A percentile compares a stretch with the other conserved stretches of the same genome.
Evolutionary conservation across 495 filamentous ascomycete species (phyloP).

Genomic region (Endocarpon pusillum): DNA sequence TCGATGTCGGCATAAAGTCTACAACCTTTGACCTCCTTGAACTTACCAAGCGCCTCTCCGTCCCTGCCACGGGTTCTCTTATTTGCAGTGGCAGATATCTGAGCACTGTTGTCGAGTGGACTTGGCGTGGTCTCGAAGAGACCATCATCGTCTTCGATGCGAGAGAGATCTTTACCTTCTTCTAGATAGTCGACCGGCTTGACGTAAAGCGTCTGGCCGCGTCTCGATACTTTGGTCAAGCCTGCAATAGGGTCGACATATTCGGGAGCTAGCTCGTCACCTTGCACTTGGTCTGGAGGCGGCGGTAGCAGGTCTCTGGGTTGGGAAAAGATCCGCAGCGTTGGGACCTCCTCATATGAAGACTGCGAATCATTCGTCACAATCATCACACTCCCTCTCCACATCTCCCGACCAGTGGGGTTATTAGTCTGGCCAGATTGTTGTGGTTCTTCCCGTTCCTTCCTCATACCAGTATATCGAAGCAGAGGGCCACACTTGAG

Average conservation of each 20-base stretch:
- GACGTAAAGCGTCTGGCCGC: constrained; percentile 66
- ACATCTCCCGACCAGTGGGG: constrained; percentile 49
- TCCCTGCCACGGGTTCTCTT: constrained; percentile 32
- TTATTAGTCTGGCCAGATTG: constrained; percentile 17
- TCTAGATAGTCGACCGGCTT: constrained; percentile 69
- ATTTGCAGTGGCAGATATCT: constrained; percentile 20
- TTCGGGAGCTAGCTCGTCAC: constrained; percentile 51
- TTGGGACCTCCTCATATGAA: constrained; percentile 61
- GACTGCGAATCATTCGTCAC: constrained; percentile 72
- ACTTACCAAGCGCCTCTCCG: constrained; percentile 59
- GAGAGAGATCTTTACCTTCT: constrained; percentile 55
- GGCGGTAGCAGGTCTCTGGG: constrained; percentile 70
- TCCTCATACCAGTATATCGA: constrained; percentile 64
- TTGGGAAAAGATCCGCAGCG: constrained; percentile 67
- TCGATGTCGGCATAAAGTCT: constrained; percentile 72
- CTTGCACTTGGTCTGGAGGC: constrained; percentile 52
- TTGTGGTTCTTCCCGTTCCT: constrained; percentile 19
- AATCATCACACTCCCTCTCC: constrained; percentile 88
- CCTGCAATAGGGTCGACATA: constrained; percentile 84
- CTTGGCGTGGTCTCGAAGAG: constrained; percentile 48
- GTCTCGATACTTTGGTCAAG: constrained; percentile 62
- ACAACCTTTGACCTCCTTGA: constrained; percentile 62
- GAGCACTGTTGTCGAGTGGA: constrained; percentile 22
- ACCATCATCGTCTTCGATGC: constrained; percentile 59
- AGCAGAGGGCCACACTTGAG: constrained; percentile 81